These are phyloP conservation scores for Yamadazyma insecticola DNA, from an alignment of 805 yeast species.

Conservation along the genomic window DNA sequence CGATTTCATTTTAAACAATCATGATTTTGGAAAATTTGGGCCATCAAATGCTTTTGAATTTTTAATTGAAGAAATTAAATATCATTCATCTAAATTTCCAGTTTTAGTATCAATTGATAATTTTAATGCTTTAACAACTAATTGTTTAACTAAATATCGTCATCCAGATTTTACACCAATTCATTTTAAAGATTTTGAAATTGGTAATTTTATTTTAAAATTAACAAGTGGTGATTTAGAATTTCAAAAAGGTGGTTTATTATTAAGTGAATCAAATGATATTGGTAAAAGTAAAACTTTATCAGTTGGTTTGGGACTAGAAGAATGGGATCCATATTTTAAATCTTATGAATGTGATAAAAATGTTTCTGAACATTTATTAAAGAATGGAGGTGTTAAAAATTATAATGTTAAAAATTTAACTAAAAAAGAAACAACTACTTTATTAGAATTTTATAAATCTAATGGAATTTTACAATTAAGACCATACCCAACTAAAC, in stretches of 20 bases:
- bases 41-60: slow-evolving; percentile 47
- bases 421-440: slow-evolving; percentile 25
- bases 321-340: slow-evolving; percentile 53
- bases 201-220: slow-evolving; percentile 53
- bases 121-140: slow-evolving; percentile 56
- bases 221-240: slow-evolving; percentile 47
- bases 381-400: slow-evolving; percentile 28
- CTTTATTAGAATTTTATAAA: slow-evolving; percentile 28
- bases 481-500: slow-evolving; percentile 29
- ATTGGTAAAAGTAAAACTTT: slow-evolving; percentile 50
- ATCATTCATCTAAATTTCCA: slow-evolving; percentile 44
- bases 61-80: slow-evolving; percentile 50
- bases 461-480: slow-evolving; percentile 28
- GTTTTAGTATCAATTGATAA: slow-evolving; percentile 71
- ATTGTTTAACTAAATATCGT: slow-evolving; percentile 56
- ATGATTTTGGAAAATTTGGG: slow-evolving; percentile 35
- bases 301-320: slow-evolving; percentile 52
- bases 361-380: slow-evolving; percentile 47
- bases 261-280: slow-evolving; percentile 58
- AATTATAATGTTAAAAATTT: slow-evolving; percentile 22
- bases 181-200: slow-evolving; percentile 57
- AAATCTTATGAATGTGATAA: slow-evolving; percentile 44
- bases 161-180: slow-evolving; percentile 52
- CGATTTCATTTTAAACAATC: slow-evolving; percentile 40
- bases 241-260: slow-evolving; percentile 60